A percentile compares a stretch with the other conserved stretches of the same genome.
phyloP scores from a whole-genome alignment of 2,329 filamentous ascomycete species.

The Chaetothyriales sp. region DNA sequence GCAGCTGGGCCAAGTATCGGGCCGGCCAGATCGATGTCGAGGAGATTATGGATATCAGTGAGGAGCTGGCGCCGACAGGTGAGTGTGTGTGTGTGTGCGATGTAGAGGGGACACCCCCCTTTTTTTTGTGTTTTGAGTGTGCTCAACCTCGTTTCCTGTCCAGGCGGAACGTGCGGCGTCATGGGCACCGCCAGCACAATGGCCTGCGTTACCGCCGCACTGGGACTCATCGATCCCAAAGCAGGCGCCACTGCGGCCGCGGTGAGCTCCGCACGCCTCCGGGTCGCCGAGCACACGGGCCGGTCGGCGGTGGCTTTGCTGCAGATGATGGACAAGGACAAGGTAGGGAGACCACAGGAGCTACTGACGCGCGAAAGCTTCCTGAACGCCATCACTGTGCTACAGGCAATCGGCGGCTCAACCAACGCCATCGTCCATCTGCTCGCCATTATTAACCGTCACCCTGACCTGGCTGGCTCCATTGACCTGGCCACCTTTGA shows the following conservation, averaged over 20 bases:
- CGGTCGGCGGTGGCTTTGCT: constrained; percentile 34
- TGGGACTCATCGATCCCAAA: constrained; percentile 39
- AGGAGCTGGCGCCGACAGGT: constrained; percentile 53
- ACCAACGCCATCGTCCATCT: constrained; percentile 44
- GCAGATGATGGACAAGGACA: constrained; percentile 29
- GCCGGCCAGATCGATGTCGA: constrained; percentile 54
- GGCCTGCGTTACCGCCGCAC: constrained; percentile 37
- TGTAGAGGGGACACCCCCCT: too few relatives aligned
- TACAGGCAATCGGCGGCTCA: constrained; percentile 41
- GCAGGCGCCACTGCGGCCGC: constrained; percentile 38
- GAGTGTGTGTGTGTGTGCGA: constrained; percentile 31
- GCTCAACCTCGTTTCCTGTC: too few relatives aligned
- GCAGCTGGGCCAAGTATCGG: constrained; percentile 56
- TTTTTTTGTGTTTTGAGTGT: too few relatives aligned
- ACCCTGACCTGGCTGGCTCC: constrained; percentile 31
- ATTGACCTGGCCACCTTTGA: constrained; percentile 35
- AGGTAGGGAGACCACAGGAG: constrained; percentile 32
- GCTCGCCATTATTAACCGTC: constrained; percentile 39
- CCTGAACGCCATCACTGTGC: constrained; percentile 41
- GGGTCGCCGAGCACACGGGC: constrained; percentile 41
- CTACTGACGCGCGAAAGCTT: constrained; percentile 41
- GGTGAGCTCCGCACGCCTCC: constrained; percentile 36
- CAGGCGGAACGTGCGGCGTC: constrained; percentile 38
- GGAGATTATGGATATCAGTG: constrained; percentile 54
- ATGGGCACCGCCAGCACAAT: constrained; percentile 45